Conservation (phyloP, 2,329 filamentous ascomycete species). For the Pseudocercospora eumusae region DNA sequence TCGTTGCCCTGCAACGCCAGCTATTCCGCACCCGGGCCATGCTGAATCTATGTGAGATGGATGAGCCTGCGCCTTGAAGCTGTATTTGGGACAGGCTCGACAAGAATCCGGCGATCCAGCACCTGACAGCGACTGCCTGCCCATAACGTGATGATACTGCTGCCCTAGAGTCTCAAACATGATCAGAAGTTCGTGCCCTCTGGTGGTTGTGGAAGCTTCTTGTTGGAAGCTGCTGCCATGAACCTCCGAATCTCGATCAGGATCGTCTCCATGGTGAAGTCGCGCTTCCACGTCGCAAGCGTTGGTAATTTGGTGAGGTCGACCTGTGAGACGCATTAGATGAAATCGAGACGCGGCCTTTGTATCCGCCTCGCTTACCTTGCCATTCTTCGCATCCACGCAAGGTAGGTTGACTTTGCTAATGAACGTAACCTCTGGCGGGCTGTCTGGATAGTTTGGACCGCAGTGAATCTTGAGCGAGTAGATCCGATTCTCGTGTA, state of each 20-base stretch:
- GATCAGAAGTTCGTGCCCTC: slow-evolving; percentile 67
- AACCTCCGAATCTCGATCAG: slow-evolving; percentile 82
- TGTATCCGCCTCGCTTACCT: slow-evolving; percentile 51
- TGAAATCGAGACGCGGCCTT: not conserved
- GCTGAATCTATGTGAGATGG: slow-evolving; percentile 11
- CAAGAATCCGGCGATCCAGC: not conserved
- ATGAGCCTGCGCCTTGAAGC: not conserved
- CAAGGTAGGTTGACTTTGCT: slow-evolving; percentile 96
- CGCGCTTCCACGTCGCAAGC: slow-evolving; percentile 84
- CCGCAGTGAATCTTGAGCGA: slow-evolving; percentile 96
- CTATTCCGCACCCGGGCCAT: slow-evolving; percentile 18
- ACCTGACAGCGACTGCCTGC: not conserved
- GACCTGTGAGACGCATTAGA: slow-evolving; percentile 56
- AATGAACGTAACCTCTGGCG: slow-evolving; percentile 87
- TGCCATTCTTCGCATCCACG: slow-evolving; percentile 77
- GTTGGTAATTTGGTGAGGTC: slow-evolving; percentile 82
- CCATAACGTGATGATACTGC: not conserved
- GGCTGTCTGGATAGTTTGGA: slow-evolving; percentile 80
- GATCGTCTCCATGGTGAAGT: slow-evolving; percentile 93
- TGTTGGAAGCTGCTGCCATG: slow-evolving; percentile 88
- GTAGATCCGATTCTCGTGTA: slow-evolving; percentile 98
- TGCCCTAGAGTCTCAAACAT: not conserved
- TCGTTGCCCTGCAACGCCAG: slow-evolving; percentile 12
- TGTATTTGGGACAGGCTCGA: not conserved
- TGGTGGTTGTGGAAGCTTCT: slow-evolving; percentile 91